Evolutionary conservation across 2,329 filamentous ascomycete genomes (phyloP).

Genomic region (Catunica adiposa): DNA sequence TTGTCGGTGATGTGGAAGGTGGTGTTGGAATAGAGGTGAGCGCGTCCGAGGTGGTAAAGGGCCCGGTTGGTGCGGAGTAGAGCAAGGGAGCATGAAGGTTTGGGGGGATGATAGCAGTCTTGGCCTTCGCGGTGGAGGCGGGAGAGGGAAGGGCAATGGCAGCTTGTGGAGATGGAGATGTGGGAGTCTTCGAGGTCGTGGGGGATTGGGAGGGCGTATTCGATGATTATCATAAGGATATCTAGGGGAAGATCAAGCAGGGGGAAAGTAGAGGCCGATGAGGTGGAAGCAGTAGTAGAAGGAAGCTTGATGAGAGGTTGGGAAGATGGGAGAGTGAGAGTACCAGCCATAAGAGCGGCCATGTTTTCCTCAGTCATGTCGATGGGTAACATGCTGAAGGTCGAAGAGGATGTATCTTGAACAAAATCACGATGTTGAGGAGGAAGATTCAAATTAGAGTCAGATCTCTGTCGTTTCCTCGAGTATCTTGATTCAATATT

Average conservation of each 20-base stretch:
- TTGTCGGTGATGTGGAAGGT: constrained; percentile 29
- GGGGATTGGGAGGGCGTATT: constrained; percentile 6
- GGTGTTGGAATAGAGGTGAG: constrained; percentile 32
- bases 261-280: neutral
- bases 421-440: neutral
- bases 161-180: constrained; percentile 22
- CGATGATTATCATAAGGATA: constrained; percentile 9
- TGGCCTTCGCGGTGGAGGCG: constrained; percentile 20
- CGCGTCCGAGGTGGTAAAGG: constrained; percentile 24
- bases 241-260: constrained; percentile 10
- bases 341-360: neutral
- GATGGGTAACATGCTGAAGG: neutral
- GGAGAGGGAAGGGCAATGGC: constrained; percentile 20
- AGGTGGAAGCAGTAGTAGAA: neutral
- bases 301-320: neutral
- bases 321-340: neutral
- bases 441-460: neutral
- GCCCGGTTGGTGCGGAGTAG: constrained; percentile 24
- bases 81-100: constrained; percentile 20
- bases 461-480: neutral
- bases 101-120: constrained; percentile 19
- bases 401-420: neutral
- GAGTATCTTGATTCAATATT: neutral
- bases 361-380: neutral
- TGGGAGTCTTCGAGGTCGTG: constrained; percentile 16